Evolutionary conservation across 768 basidiomycete species (phyloP), one percentile per base, ranked within the genome.

Genomic region (Gloeostereum incarnatum): DNA sequence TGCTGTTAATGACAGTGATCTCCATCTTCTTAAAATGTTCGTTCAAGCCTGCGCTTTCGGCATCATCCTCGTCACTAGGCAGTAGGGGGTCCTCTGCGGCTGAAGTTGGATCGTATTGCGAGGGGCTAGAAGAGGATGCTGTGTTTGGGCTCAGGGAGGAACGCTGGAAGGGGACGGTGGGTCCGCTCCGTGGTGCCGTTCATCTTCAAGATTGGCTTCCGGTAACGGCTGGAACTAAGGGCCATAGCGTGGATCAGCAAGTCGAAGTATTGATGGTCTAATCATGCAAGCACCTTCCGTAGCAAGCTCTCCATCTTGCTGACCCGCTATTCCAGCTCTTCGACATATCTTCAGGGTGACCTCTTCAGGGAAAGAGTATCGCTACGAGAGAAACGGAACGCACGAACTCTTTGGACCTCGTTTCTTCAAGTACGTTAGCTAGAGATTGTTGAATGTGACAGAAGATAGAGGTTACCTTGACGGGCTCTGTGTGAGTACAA

Each of bases 241-340:
- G n/a, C n/a, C 49, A 66, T 53, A n/a, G n/a, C 34, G 37, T 32
- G 13, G 26, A 26, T 38, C 38, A 21, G 11, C 22, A n/a, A n/a
- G 26, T 27, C 5, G 11, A 16, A 19, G n/a, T n/a, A n/a, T n/a
- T n/a, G n/a, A 2, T 32, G n/a, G 9, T 20, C 42, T 6, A 11
- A 16, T 19, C 40, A 18, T n/a, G 13, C 7, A 35, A 57, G 22
- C 42, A 75, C 80, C 56, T 67, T 71, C 38, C 59, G 63, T 17
- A 83, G 54, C 3, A 82, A 61, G 42, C 61, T 68, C 52, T 83
- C 77, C 66, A 83, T 73, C 49, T 78, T 80, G 40, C 75, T 71
- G 1, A 82, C 52, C 7, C 79, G 68, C 40, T 54, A 63, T 55
- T 82, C 81, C 26, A 83, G 62, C 35, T 66, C 69, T 49, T 81